Evolutionary conservation across 495 filamentous ascomycete genomes (phyloP), one percentile per base, ranked within the genome.

Genomic region (Penicillium coffeae): DNA sequence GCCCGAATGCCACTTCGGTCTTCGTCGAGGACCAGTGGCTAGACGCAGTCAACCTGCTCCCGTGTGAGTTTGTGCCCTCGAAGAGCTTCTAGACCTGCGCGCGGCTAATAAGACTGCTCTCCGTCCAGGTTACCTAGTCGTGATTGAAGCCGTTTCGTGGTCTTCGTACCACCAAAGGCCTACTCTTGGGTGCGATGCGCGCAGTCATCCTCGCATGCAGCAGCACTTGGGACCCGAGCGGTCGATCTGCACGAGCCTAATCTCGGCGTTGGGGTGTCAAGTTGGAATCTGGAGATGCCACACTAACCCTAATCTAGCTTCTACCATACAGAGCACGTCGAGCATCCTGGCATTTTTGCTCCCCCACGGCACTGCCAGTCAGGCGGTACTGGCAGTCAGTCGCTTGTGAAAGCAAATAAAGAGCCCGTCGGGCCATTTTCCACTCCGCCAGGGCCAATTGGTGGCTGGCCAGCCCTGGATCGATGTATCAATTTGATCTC

Each of bases 401-500:
- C n/a, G n/a, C n/a, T n/a, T n/a, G n/a, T n/a, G n/a, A n/a, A n/a
- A n/a, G n/a, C n/a, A 4, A 30, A 10, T 10, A 30, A 30, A 30
- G 25, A 30, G 10, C 5, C 5, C 10, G 5, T 30, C 10, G 25
- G 25, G 25, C 25, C 25, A 30, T 30, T 30, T 30, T 4, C 5
- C 25, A 30, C 14, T 47, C 36, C 47, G 39, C 21, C 7, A 12
- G 19, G 34, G 39, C 10, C 16, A 13, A 8, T 43, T 20, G 36
- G 43, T 48, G 44, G 43, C 50, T 47, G 43, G 38, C 38, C 41
- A 30, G n/a, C 8, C 14, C 35, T 25, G 19, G 43, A 40, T 51
- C 44, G 55, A 51, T 38, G 51, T 58, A 22, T 58, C 55, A 44
- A 48, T 45, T 38, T 30, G 25, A 30, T 30, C 25, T 30, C 25